Base-by-base conservation (phyloP, 495 filamentous ascomycete genomes). In the Pyrenula massariospora region DNA sequence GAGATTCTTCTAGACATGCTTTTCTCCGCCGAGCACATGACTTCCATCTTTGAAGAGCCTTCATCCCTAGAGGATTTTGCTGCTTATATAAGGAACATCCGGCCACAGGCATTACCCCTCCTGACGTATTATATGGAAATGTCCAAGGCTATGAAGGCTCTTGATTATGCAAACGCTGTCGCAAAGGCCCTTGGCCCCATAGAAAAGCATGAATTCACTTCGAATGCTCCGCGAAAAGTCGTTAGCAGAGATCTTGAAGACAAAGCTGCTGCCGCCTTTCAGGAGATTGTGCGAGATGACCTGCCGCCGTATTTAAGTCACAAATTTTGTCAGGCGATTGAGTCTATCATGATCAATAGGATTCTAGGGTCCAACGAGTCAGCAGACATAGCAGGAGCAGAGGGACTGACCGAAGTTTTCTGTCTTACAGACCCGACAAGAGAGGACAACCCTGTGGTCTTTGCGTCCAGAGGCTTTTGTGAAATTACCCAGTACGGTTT, bases 361-460 rank as follows among this genome's bases (percentile, higher is more conserved):
- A 80, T 86, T 52, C 77, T 77, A 1, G 79, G 79, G 24, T 81
- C 76, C 1, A 64, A 82, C 24, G 73, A 80, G 22, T 61, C 70
- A 2, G 64, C 78, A 71, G 74, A 79, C 36, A 72, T 68, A 55
- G 79, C 74, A 60, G 72, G 84, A 11, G 83, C 84, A 2, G 85
- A 89, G 63, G 86, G 86, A 2, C 60, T 91, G 51, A 85, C 84
- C 0, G 86, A 90, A 62, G 84, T 86, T 0, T 91, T 89, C 60
- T 89, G 86, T 64, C 67, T 90, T 58, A 86, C 85, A 5, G 87
- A 91, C 68, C 86, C 87, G 8, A 83, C 83, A 22, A 71, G 84
- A 58, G 73, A 77, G 3, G 87, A 86, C 62, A 88, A 89, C 67
- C 87, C 86, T 1, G 84, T 92, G 56, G 78, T 91, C 2, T 89